These are phyloP conservation scores for Thielaviopsis populi DNA, from an alignment of 2,329 filamentous ascomycete species.

Conservation along the genomic window DNA sequence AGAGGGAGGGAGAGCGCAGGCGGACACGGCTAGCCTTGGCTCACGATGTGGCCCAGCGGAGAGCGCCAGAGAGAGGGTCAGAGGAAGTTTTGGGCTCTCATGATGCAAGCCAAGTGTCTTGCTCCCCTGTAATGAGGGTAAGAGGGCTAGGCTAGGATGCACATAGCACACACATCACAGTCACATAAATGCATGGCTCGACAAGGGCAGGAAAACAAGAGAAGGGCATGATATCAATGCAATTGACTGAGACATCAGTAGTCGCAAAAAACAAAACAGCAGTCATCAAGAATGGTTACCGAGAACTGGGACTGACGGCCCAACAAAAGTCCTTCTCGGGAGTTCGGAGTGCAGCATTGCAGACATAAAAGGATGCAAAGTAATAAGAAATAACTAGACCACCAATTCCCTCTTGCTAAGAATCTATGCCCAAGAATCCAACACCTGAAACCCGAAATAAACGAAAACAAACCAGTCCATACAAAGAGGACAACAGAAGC, in stretches of 20 bases:
- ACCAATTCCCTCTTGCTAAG: constrained; percentile 5
- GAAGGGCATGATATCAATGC: neutral
- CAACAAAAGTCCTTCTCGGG: neutral
- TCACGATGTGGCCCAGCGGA: neutral
- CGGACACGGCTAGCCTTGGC: neutral
- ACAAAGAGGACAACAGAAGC: neutral
- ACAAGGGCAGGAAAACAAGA: neutral
- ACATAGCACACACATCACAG: too few species aligned
- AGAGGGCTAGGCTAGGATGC: too few species aligned
- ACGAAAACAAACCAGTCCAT: neutral
- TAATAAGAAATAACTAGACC: constrained; percentile 3
- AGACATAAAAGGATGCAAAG: constrained; percentile 5
- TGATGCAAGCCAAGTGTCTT: neutral
- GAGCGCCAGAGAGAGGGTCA: neutral
- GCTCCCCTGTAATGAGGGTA: neutral
- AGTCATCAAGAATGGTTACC: constrained; percentile 7
- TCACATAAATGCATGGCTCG: neutral
- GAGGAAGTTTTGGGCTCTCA: neutral
- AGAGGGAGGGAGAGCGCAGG: too few species aligned
- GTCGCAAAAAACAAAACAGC: neutral
- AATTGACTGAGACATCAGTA: neutral
- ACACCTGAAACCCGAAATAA: neutral
- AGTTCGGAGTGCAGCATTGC: neutral
- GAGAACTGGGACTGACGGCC: neutral
- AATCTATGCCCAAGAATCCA: constrained; percentile 11